Percentiles rank a stretch among this genome's conserved stretches.
Conservation (phyloP, 2,329 filamentous ascomycete species). For the Lachnellula hyalina region DNA sequence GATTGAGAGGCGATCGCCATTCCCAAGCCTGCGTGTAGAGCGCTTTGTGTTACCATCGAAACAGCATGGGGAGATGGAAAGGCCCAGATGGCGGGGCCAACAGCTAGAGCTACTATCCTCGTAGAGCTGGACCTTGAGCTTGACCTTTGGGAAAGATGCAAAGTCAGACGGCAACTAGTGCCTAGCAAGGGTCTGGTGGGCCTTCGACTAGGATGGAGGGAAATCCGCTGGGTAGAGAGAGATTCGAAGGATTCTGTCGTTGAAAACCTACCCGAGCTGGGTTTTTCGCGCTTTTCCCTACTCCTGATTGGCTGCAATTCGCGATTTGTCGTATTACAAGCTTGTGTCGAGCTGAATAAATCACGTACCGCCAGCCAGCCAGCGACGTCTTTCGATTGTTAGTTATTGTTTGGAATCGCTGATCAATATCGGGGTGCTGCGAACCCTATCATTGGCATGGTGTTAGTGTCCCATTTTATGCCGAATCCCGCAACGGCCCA, state of each 20-base stretch:
- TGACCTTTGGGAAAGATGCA: not conserved
- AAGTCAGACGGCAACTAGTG: not conserved
- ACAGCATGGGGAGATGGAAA: not conserved
- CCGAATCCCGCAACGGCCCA: not conserved
- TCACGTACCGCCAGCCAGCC: constrained; percentile 1
- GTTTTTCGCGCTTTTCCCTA: not conserved
- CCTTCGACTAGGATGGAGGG: not conserved
- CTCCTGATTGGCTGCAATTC: not conserved
- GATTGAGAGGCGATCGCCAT: constrained; percentile 10
- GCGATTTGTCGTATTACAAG: not conserved
- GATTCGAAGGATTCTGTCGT: not conserved
- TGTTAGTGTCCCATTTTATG: not conserved
- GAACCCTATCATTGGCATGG: not conserved
- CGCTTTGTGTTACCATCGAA: constrained; percentile 11
- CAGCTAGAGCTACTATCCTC: not conserved
- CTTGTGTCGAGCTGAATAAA: not conserved
- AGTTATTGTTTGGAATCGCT: too few relatives aligned
- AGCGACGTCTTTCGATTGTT: constrained; percentile 1
- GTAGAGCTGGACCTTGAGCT: too few relatives aligned
- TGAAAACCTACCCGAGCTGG: not conserved
- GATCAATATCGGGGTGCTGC: too few relatives aligned
- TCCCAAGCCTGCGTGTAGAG: constrained; percentile 13
- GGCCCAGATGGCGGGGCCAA: not conserved
- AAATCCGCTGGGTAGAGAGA: not conserved
- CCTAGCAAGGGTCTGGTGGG: not conserved